Base-by-base conservation (phyloP, 495 filamentous ascomycete genomes). In the Cladorrhinum samala region DNA sequence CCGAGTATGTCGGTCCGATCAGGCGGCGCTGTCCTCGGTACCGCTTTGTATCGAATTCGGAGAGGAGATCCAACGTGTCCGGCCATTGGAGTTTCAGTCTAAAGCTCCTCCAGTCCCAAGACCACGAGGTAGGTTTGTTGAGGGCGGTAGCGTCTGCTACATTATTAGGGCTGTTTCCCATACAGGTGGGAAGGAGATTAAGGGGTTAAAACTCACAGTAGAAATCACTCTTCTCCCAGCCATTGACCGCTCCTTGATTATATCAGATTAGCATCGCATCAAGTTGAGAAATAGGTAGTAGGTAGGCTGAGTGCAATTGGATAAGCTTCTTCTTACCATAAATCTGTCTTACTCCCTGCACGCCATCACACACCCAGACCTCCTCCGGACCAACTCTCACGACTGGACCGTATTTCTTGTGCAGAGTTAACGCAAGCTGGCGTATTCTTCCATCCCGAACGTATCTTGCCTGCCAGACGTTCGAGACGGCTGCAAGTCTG, bases 311-410 rank as follows among this genome's bases (percentile, higher is more conserved):
- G n/a, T n/a, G n/a, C n/a, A n/a, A n/a, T n/a, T n/a, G n/a, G n/a
- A 43, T 3, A 4, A 47, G 33, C 16, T 2, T 9, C 17, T 17
- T 23, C 64, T 6, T 21, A 72, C 70, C 43, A 54, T 82, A 82
- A 1, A 81, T 71, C 0, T 37, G 49, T 11, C 54, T 56, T 42
- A 78, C 74, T 0, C 62, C 73, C 14, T 65, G 68, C 0, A 46
- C 55, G 5, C 27, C 27, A 33, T 75, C 74, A 30, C 72, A 62
- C 8, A 83, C 70, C 46, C 76, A 82, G 9, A 85, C 64, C 24
- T 71, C 69, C 30, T 77, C 73, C 1, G 82, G 81, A 0, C 81
- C 82, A 9, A 84, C 63, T 1, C 81, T 74, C 21, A 86, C 82
- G 1, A 77, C 60, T 1, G 68, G 64, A 0, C 82, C 83, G 59